Evolutionary conservation across 139 green algal genomes (phyloP).

Genomic region (Coelastrella sp.): DNA sequence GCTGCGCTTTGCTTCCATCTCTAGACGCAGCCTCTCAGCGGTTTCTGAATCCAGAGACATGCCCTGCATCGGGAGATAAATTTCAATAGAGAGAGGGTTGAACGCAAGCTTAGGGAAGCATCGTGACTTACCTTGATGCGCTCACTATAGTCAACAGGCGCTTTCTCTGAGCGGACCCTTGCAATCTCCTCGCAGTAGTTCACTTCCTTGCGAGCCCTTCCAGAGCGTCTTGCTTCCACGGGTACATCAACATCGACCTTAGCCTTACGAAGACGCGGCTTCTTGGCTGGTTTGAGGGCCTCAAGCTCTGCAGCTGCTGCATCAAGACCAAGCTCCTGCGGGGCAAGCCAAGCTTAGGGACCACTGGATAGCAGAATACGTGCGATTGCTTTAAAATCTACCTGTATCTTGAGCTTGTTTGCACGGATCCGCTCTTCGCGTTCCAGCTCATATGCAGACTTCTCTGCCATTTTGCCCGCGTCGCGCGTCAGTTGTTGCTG

Average conservation of each 20-base stretch:
- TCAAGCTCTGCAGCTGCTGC: conserved; percentile 11
- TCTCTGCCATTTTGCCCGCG: neutral
- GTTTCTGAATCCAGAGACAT: conserved; percentile 34
- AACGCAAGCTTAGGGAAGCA: too few species aligned
- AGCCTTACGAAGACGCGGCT: conserved; percentile 13
- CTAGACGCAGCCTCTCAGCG: conserved; percentile 37
- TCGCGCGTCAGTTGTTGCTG: too few species aligned
- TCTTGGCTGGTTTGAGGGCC: conserved; percentile 13
- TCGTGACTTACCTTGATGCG: conserved; percentile 26
- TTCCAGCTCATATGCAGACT: conserved; percentile 67
- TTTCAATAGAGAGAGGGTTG: too few species aligned
- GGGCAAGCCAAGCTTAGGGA: too few species aligned
- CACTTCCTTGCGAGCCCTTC: conserved; percentile 40
- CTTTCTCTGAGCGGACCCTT: neutral
- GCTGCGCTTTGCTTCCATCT: conserved; percentile 39
- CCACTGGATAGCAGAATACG: too few species aligned
- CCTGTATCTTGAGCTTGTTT: conserved; percentile 67
- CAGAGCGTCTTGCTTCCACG: neutral
- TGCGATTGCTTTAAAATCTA: too few species aligned
- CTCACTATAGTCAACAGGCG: conserved; percentile 33
- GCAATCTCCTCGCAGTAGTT: conserved; percentile 48
- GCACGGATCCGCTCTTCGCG: conserved; percentile 56
- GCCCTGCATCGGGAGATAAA: too few species aligned
- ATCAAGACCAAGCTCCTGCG: conserved; percentile 55
- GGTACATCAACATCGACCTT: neutral